Base-by-base conservation (phyloP, 495 filamentous ascomycete species). In the Sphaerosporella brunnea region DNA sequence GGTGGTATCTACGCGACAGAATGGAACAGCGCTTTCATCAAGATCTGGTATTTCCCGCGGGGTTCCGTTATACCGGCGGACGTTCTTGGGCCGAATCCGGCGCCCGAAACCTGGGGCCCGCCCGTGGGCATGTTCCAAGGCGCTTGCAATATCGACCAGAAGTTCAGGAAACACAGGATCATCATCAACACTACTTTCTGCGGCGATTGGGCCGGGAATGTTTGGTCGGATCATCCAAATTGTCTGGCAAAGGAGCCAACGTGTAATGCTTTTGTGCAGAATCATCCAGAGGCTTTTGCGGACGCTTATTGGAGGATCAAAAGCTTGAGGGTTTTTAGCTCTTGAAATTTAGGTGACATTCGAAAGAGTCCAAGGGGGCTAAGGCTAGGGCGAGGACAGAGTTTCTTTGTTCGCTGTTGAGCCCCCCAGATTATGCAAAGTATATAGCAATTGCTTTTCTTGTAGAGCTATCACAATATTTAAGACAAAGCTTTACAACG, bases 111-210 rank as follows among this genome's bases (percentile, higher is more conserved):
- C 10, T 94, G 84, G 64, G 83, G 82, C 2, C 64, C 62, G 0
- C 84, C 87, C 0, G 68, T 71, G 36, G 81, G 78, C 4, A 63
- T 55, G 49, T 93, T 82, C 58, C 54, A 70, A 28, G 75, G 73
- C 11, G 58, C 55, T 36, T 93, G 87, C 62, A 61, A 80, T 51
- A 74, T 93, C 48, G 62, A 71, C 45, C 56, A 60, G 2, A 68
- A 75, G 43, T 93, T 94, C 68, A 68, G 65, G 51, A 58, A 79
- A 37, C 78, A 88, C 63, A 70, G 73, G 11, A 80, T 93, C 43
- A 69, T 92, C 48, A 76, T 93, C 59, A 74, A 96, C 62, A 82
- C 75, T 0, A 80, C 77, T 0, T 85, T 94, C 64, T 94, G 88
- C 62, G 88, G 88, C 28, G 77, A 84, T 51, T 93, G 82, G 82